Evolutionary conservation across 371 early-diverging fungal species (phyloP), one percentile per base, ranked within the genome.

Genomic region (Rhizopus stolonifer): DNA sequence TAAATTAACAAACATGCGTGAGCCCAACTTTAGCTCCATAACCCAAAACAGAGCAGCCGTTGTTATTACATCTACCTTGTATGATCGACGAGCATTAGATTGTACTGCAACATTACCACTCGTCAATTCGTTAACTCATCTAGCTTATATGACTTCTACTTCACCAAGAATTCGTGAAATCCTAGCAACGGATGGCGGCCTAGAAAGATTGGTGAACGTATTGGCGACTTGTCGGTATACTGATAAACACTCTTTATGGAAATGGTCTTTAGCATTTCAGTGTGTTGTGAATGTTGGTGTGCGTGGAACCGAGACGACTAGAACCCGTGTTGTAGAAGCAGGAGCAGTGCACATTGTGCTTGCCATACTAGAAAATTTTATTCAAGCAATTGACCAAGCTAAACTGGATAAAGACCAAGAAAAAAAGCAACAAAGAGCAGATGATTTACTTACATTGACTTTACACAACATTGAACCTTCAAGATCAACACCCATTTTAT

Each of bases 51-150:
- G 85, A 70, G 89, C 89, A 23, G 84, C 84, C 24, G 81, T 89
- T 34, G 82, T 84, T 51, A 89, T 91, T 54, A 81, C 89, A 11
- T 82, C 85, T n/a, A 78, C 77, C 82, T 49, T 92, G 91, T 92
- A 93, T 70, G 94, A 94, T 72, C 84, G 92, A 61, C 81, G 92
- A 53, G 92, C 93, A 22, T 78, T 94, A 45, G 90, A 91, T 69
- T 89, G 90, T 67, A 87, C 93, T 17, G 90, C 91, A 60, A 83
- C 84, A 32, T 73, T 89, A 56, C 88, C 93, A 33, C 79, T 94
- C 46, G 82, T 89, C 56, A 88, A 85, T 59, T 90, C 92, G n/a
- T 81, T 94, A 14, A 88, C 86, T 43, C 86, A 93, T 69, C 82
- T 94, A 44, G 84, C 83, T 49, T 89, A 89, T 65, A 80, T 92